A percentile compares a stretch with the other conserved stretches of the same genome.
Evolutionary conservation across 305 asterid genomes (phyloP).

Genomic region (Solanum hybrid): DNA sequence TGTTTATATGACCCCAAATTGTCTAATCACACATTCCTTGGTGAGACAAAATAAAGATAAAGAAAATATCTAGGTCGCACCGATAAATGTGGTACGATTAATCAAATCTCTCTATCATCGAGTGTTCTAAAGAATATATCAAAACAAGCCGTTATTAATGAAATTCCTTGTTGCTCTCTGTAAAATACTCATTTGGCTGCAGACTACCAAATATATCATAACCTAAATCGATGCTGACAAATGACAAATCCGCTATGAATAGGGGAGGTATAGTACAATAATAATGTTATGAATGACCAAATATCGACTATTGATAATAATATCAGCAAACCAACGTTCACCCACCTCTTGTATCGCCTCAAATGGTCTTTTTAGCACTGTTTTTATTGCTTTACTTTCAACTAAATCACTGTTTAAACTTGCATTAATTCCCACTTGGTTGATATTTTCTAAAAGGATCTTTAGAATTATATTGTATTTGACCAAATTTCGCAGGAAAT

Average conservation of each 20-base stretch:
- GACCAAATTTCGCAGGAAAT: not conserved
- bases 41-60: not conserved
- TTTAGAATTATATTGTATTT: not conserved
- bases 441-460: not conserved
- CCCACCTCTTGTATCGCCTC: not conserved
- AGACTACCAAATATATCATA: too few relatives aligned
- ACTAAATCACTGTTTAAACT: not conserved
- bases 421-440: not conserved
- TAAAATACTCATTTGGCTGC: not conserved
- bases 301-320: too few relatives aligned
- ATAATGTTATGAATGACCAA: not conserved
- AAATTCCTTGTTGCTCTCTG: not conserved
- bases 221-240: not conserved
- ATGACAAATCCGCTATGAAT: fast-evolving
- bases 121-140: not conserved
- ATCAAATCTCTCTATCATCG: not conserved
- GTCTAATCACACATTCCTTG: not conserved
- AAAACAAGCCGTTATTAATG: not conserved
- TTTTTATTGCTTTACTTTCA: not conserved
- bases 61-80: not conserved
- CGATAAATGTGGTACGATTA: not conserved
- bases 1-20: not conserved
- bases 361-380: not conserved
- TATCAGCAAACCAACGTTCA: not conserved
- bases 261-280: too few relatives aligned